These are phyloP conservation scores for Spongispora temasekensis DNA, from an alignment of 1,284 basidiomycete genomes.

Conservation along the genomic window DNA sequence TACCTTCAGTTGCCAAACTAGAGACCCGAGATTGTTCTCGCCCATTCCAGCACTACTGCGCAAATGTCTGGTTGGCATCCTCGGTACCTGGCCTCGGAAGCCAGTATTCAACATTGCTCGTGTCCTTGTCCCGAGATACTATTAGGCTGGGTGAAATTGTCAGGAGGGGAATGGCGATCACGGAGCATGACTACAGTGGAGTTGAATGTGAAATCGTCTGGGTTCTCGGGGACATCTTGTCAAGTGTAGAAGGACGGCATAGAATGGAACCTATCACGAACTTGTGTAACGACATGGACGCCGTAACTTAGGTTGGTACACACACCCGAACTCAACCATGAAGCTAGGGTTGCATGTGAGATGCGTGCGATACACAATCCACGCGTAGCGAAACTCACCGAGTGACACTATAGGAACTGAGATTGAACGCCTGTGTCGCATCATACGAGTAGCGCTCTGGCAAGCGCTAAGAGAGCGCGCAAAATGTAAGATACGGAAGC, in stretches of 20 bases:
- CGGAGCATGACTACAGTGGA: neutral
- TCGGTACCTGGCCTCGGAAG: constrained; percentile 52
- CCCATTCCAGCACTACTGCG: constrained; percentile 53
- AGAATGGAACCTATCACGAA: constrained; percentile 52
- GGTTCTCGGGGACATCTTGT: constrained; percentile 55
- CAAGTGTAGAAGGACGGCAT: constrained; percentile 38
- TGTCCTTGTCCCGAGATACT: constrained; percentile 55
- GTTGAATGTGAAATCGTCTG: constrained; percentile 46
- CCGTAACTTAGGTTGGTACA: too few species aligned
- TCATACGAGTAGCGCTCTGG: constrained; percentile 62
- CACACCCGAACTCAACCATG: neutral
- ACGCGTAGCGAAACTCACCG: constrained; percentile 33
- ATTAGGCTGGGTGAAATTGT: constrained; percentile 55
- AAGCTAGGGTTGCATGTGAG: neutral
- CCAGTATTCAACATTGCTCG: constrained; percentile 52
- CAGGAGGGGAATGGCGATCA: neutral
- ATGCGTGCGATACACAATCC: neutral
- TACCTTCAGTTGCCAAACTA: constrained; percentile 54
- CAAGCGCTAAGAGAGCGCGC: neutral
- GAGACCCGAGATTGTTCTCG: neutral
- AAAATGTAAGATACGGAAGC: neutral
- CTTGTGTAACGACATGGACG: neutral
- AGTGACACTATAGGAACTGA: constrained; percentile 55
- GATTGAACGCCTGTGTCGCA: constrained; percentile 26
- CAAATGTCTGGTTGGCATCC: constrained; percentile 44